A percentile compares a stretch with the other conserved stretches of the same genome.
Conservation (phyloP, 805 yeast genomes). For the Kuraishia hungarica region DNA sequence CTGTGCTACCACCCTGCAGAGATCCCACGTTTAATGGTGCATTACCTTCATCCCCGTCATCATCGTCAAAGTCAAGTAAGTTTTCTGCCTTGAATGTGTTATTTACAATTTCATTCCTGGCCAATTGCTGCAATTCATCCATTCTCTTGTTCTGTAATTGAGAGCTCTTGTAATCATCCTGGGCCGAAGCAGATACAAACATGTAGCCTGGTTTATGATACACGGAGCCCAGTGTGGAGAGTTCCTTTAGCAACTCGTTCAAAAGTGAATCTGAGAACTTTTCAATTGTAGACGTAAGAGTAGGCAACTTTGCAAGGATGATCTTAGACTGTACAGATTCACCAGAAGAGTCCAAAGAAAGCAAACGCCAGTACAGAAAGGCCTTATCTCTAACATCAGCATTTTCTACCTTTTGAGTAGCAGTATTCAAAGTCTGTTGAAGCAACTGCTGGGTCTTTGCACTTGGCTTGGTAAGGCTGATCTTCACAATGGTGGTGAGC, state of each 20-base stretch:
- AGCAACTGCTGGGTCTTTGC: constrained; percentile 29
- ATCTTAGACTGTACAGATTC: constrained; percentile 38
- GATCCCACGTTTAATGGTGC: constrained; percentile 6
- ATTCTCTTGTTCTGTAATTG: constrained; percentile 42
- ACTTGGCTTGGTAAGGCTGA: constrained; percentile 28
- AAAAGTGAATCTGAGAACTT: constrained; percentile 61
- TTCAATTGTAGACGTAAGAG: constrained; percentile 64
- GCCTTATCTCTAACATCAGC: constrained; percentile 79
- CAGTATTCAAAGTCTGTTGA: constrained; percentile 51
- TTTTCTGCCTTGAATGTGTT: constrained; percentile 65
- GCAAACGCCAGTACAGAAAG: constrained; percentile 69
- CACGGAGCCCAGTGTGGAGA: constrained; percentile 82
- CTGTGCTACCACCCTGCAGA: constrained; percentile 11
- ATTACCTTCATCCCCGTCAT: constrained; percentile 22
- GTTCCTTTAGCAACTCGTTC: constrained; percentile 60
- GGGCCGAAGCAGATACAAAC: constrained; percentile 29
- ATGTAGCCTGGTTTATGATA: constrained; percentile 75
- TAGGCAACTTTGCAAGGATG: constrained; percentile 57
- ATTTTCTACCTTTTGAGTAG: constrained; percentile 59
- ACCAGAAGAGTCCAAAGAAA: constrained; percentile 36
- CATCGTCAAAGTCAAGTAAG: constrained; percentile 78
- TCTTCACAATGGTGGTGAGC: constrained; percentile 54
- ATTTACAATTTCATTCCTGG: constrained; percentile 61
- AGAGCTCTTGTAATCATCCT: constrained; percentile 10
- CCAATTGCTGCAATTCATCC: constrained; percentile 71